Conservation (phyloP, 495 filamentous ascomycete genomes). For the Xylaria grammica region DNA sequence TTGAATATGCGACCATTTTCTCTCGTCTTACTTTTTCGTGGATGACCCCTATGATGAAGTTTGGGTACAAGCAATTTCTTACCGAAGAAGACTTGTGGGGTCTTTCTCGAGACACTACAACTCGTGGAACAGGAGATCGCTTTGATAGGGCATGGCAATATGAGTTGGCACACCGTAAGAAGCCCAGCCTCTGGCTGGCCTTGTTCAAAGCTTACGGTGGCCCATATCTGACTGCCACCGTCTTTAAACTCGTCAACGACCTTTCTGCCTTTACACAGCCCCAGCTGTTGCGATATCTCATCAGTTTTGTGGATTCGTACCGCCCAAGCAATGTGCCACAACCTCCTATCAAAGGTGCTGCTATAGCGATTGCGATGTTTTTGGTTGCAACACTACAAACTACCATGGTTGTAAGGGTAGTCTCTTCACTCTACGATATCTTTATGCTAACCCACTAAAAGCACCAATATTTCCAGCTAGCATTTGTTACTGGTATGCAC, state of each 20-base stretch:
- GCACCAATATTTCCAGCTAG: constrained; percentile 95
- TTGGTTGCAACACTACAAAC: constrained; percentile 85
- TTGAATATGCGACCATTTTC: constrained; percentile 93
- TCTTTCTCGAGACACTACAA: constrained; percentile 79
- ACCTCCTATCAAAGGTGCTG: constrained; percentile 80
- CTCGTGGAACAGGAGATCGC: constrained; percentile 65
- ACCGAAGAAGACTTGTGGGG: constrained; percentile 98
- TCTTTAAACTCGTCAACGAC: constrained; percentile 89
- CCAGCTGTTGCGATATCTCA: constrained; percentile 84
- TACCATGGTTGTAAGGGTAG: constrained; percentile 47
- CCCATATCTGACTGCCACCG: constrained; percentile 75
- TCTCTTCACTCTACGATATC: background rate
- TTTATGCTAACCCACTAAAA: constrained; percentile 52
- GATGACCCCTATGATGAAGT: constrained; percentile 99
- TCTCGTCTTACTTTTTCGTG: constrained; percentile 94
- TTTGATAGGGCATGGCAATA: constrained; percentile 79
- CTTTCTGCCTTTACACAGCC: constrained; percentile 86
- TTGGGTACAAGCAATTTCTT: constrained; percentile 88
- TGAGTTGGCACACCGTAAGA: constrained; percentile 70
- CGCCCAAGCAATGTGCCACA: constrained; percentile 61
- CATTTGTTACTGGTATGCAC: constrained; percentile 95
- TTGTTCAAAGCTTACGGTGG: constrained; percentile 83
- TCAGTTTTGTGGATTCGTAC: constrained; percentile 87
- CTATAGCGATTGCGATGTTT: constrained; percentile 94
- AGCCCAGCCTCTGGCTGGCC: constrained; percentile 91